phyloP scores from a whole-genome alignment of 345 rosid species.

The Rhodomyrtus tomentosa region DNA sequence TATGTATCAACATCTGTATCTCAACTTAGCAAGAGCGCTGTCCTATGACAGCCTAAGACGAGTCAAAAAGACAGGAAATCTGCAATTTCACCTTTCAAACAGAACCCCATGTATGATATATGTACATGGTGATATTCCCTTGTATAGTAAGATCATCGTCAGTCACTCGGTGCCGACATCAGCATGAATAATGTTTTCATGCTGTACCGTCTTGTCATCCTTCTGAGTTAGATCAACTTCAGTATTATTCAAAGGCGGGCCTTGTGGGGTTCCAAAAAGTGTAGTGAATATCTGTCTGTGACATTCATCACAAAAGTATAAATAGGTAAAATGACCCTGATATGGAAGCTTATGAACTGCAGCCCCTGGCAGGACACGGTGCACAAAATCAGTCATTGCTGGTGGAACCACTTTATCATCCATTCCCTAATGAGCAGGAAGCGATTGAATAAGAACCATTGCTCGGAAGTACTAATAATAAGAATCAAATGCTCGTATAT shows the following conservation, averaged over 20 bases:
- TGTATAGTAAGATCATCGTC: not conserved
- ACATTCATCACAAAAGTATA: slow-evolving; percentile 57
- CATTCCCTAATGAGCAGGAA: slow-evolving; percentile 38
- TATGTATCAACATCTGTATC: not conserved
- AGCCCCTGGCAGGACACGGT: slow-evolving; percentile 53
- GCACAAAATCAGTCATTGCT: slow-evolving; percentile 54
- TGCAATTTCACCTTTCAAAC: not conserved
- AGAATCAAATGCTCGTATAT: not conserved
- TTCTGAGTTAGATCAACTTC: slow-evolving; percentile 15
- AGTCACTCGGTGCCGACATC: not conserved
- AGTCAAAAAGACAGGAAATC: not conserved
- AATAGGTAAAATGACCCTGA: slow-evolving; percentile 60
- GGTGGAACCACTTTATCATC: slow-evolving; percentile 68
- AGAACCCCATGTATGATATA: not conserved
- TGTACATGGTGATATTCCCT: not conserved
- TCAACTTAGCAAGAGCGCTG: not conserved
- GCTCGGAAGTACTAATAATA: not conserved
- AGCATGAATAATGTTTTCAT: not conserved
- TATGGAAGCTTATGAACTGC: slow-evolving; percentile 67
- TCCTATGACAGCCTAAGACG: not conserved
- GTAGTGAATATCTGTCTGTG: slow-evolving; percentile 62
- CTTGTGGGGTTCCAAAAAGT: slow-evolving; percentile 51
- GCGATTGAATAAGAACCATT: not conserved
- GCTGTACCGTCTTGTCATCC: slow-evolving; percentile 5
- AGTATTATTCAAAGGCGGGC: slow-evolving; percentile 14